Percentiles rank a stretch among this genome's conserved stretches.
Evolutionary conservation across 768 basidiomycete species (phyloP).

Genomic region (Plicaturopsis crispa): DNA sequence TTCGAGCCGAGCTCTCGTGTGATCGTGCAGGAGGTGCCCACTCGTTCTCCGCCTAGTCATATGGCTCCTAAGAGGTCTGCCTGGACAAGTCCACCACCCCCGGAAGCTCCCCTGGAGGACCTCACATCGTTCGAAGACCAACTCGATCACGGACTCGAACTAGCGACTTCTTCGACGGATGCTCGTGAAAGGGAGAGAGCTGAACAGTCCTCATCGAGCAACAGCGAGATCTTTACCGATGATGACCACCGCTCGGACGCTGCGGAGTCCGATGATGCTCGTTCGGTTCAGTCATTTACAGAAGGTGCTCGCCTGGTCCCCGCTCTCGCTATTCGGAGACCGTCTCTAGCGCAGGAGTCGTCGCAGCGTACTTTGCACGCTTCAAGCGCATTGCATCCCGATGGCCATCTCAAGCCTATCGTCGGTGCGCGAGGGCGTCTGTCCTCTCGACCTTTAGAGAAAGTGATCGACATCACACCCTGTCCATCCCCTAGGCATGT

Average conservation of each 20-base stretch:
- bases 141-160: slow-evolving; percentile 54
- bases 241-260: slow-evolving; percentile 54
- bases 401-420: no score
- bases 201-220: slow-evolving; percentile 48
- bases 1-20: slow-evolving; percentile 33
- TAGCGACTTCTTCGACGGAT: slow-evolving; percentile 59
- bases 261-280: slow-evolving; percentile 60
- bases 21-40: slow-evolving; percentile 21
- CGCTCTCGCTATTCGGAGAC: no score
- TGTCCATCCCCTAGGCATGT: neutral
- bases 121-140: slow-evolving; percentile 62
- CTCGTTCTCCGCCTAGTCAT: slow-evolving; percentile 54
- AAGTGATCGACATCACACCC: neutral
- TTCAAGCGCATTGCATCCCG: no score
- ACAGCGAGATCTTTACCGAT: slow-evolving; percentile 60
- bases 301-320: slow-evolving; percentile 44
- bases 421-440: slow-evolving; percentile 18
- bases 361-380: no score
- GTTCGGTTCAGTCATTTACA: slow-evolving; percentile 59
- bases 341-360: no score
- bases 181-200: slow-evolving; percentile 47
- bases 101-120: slow-evolving; percentile 61
- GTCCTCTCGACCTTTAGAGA: slow-evolving; percentile 8
- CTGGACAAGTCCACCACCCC: slow-evolving; percentile 83
- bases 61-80: slow-evolving; percentile 77